A percentile compares a stretch with the other conserved stretches of the same genome.
These are phyloP conservation scores for Fraxinus quadrangulata DNA, from an alignment of 257 asterid species.

Conservation along the genomic window DNA sequence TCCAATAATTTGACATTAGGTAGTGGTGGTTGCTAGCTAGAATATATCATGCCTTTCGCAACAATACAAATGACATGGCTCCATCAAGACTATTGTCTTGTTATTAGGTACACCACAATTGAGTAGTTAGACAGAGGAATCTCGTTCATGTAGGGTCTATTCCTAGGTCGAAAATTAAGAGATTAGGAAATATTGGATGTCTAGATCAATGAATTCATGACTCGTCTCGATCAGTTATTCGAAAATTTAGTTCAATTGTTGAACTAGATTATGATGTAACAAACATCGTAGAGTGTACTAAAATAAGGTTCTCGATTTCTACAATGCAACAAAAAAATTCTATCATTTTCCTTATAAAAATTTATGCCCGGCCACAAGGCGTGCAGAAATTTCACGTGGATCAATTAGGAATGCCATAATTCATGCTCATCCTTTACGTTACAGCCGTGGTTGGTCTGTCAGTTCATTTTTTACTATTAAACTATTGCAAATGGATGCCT, in stretches of 20 bases:
- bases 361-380: neutral
- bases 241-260: no score
- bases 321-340: neutral
- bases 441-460: neutral
- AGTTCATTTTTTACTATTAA: no score
- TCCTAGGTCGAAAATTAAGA: no score
- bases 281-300: neutral
- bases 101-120: neutral
- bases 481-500: neutral
- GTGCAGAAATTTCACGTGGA: neutral
- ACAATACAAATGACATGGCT: neutral
- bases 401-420: neutral
- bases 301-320: neutral
- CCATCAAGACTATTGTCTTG: neutral
- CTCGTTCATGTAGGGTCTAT: neutral
- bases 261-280: no score
- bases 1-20: no score
- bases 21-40: neutral
- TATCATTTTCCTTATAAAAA: neutral
- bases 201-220: no score
- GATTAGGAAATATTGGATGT: no score
- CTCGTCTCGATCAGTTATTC: no score
- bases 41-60: neutral
- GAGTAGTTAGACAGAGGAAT: neutral
- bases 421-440: neutral